Evolutionary conservation across 163 green algal genomes (phyloP).

Genomic region (Volvox carteri): DNA sequence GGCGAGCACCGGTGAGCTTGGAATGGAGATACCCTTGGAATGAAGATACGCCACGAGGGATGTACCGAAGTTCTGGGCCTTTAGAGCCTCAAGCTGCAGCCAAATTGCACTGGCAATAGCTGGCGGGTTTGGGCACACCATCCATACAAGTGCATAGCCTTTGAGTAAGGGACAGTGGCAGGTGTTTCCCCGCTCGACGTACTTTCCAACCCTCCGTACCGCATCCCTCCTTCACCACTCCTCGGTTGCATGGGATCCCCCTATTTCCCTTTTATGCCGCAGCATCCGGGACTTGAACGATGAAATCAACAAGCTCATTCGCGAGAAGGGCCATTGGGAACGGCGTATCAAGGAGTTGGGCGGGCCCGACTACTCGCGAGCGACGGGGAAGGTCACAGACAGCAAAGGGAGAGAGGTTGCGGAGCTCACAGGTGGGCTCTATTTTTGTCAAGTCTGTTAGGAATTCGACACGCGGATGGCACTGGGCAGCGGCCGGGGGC

Average conservation of each 20-base stretch:
- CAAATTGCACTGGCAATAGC: too few species aligned
- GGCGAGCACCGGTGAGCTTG: constrained; percentile 93
- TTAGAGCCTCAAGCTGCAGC: too few species aligned
- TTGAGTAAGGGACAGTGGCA: too few species aligned
- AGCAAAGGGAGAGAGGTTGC: constrained; percentile 81
- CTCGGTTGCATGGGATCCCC: not conserved
- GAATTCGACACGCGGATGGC: too few species aligned
- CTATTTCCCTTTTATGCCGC: constrained; percentile 30
- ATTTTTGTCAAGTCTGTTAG: not conserved
- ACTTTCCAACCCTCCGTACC: too few species aligned
- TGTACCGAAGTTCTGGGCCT: too few species aligned
- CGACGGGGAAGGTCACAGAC: constrained; percentile 87
- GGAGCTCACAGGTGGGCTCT: constrained; percentile 66
- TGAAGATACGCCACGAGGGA: too few species aligned
- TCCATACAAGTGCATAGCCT: too few species aligned
- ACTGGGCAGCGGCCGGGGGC: too few species aligned
- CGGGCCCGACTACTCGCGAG: constrained; percentile 94
- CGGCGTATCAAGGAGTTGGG: constrained; percentile 95
- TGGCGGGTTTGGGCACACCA: too few species aligned
- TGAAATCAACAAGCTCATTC: constrained; percentile 99
- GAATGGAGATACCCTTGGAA: too few species aligned
- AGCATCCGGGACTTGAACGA: constrained; percentile 98
- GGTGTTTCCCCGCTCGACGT: too few species aligned
- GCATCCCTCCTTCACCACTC: not conserved
- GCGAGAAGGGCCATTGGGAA: constrained; percentile 99